Conservation (phyloP, 257 asterid species). For the Solanum gandarillasii region DNA sequence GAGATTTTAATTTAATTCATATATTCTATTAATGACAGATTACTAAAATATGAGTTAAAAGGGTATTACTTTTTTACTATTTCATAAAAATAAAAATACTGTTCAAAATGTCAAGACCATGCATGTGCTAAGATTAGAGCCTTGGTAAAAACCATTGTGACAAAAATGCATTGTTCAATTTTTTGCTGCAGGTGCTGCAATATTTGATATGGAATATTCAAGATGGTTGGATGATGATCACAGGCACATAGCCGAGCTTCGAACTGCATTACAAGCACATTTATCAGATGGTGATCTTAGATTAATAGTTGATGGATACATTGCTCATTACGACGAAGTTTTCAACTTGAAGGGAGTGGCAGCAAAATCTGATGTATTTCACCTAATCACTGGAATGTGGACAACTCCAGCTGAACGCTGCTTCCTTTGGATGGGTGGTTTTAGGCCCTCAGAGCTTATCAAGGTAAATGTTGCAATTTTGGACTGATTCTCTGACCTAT, state of each 20-base stretch:
- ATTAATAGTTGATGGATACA: slow-evolving; percentile 59
- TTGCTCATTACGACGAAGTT: slow-evolving; percentile 70
- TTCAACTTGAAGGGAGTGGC: slow-evolving; percentile 68
- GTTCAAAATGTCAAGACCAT: not conserved
- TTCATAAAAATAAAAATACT: not conserved
- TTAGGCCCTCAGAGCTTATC: slow-evolving; percentile 84
- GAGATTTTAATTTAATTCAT: not conserved
- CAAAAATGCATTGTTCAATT: not conserved
- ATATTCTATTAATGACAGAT: not conserved
- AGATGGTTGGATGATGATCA: slow-evolving; percentile 92
- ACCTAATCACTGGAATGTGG: slow-evolving; percentile 90
- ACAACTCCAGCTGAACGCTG: slow-evolving; percentile 84
- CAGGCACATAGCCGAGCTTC: slow-evolving; percentile 69
- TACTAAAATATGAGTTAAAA: not conserved
- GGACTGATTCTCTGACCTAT: not conserved
- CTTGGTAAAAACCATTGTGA: not conserved
- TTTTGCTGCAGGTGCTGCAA: slow-evolving; percentile 57
- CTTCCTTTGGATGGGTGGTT: slow-evolving; percentile 98
- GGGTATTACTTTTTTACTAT: not conserved
- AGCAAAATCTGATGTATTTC: slow-evolving; percentile 80
- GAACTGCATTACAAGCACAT: slow-evolving; percentile 74
- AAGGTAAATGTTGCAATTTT: slow-evolving; percentile 34
- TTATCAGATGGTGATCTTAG: slow-evolving; percentile 66
- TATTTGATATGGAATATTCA: slow-evolving; percentile 86
- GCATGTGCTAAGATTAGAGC: not conserved